Base-by-base conservation (phyloP, 352 stramenopile species). In the Globisporangium yorkense region DNA sequence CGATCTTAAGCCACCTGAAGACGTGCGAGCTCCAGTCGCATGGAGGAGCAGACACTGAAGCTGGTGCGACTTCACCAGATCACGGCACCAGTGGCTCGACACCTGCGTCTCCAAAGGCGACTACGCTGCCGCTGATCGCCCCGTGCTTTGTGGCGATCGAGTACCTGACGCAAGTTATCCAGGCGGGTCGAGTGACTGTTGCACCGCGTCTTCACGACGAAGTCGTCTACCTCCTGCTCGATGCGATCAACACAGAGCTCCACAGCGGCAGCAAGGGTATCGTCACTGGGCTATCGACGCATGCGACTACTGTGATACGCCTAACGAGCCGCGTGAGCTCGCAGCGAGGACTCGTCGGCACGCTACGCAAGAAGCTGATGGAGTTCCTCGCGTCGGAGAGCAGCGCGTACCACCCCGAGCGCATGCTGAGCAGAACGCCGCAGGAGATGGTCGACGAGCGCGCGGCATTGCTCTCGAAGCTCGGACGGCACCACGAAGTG, bases 361-460 rank as follows among this genome's bases (percentile, higher is more conserved):
- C 72, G 12, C 59, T 94, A 27, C 78, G 84, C 3, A 67, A 69
- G 12, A 90, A 88, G 7, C 56, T 94, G 47, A 65, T 92, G 7
- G 46, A 66, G 51, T 92, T 92, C 56, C 67, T 94, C 5, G 77
- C 88, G 48, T 81, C 69, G 18, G 66, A 72, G 20, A 46, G 54
- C 9, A 72, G 78, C 21, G 59, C 66, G 16, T 92, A 88, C 57
- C 84, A 92, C 51, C 84, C 84, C 3, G 84, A 92, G 56, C 79
- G 84, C 9, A 88, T 94, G 71, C 68, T 94, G 3, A 92, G 74
- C 47, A 79, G 82, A 20, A 91, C 76, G 13, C 80, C 80, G 1
- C 40, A 65, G 27, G 79, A 91, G 46, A 92, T 94, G 82, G 67
- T 94, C 16, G 80, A 92, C 43, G 84, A 94, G 48, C 84, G 84